Conservation (phyloP, 768 basidiomycete genomes). For the Lyophyllum semitale region DNA sequence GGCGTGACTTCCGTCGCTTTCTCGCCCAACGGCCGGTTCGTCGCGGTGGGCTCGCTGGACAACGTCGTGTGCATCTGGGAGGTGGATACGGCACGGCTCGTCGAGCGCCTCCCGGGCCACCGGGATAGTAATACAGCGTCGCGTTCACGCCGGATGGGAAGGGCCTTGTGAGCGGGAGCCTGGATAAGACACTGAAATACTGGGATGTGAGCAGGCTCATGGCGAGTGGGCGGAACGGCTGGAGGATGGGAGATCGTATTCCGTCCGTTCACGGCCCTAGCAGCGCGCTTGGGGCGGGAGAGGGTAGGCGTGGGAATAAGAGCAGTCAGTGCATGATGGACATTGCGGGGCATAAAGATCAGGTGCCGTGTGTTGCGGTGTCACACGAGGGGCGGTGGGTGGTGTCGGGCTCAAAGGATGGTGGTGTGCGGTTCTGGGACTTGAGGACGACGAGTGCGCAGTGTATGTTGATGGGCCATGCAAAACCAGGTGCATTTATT, state of each 20-base stretch:
- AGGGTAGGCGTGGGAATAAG: no score
- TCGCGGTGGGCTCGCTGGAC: slow-evolving; percentile 73
- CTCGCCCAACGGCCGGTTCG: slow-evolving; percentile 68
- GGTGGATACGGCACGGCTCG: slow-evolving; percentile 60
- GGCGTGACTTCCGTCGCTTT: slow-evolving; percentile 83
- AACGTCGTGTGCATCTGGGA: slow-evolving; percentile 84
- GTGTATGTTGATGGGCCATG: slow-evolving; percentile 85
- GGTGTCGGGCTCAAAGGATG: slow-evolving; percentile 92
- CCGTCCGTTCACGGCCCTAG: no score
- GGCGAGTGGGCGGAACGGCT: no score
- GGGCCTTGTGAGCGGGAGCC: slow-evolving; percentile 87
- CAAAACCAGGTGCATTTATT: slow-evolving; percentile 51
- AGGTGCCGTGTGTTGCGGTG: slow-evolving; percentile 61
- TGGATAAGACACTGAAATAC: slow-evolving; percentile 86
- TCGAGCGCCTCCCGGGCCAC: slow-evolving; percentile 79
- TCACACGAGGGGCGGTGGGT: slow-evolving; percentile 94
- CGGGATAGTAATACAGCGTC: slow-evolving; percentile 80
- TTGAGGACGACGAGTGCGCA: slow-evolving; percentile 76
- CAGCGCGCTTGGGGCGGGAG: no score
- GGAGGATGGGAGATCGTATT: no score
- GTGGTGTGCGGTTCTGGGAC: slow-evolving; percentile 95
- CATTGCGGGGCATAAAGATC: slow-evolving; percentile 86
- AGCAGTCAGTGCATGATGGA: slow-evolving; percentile 70
- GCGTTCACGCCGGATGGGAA: slow-evolving; percentile 94
- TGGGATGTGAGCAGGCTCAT: slow-evolving; percentile 86